phyloP scores from a whole-genome alignment of 1,284 basidiomycete genomes.

The Mycena citricolor region DNA sequence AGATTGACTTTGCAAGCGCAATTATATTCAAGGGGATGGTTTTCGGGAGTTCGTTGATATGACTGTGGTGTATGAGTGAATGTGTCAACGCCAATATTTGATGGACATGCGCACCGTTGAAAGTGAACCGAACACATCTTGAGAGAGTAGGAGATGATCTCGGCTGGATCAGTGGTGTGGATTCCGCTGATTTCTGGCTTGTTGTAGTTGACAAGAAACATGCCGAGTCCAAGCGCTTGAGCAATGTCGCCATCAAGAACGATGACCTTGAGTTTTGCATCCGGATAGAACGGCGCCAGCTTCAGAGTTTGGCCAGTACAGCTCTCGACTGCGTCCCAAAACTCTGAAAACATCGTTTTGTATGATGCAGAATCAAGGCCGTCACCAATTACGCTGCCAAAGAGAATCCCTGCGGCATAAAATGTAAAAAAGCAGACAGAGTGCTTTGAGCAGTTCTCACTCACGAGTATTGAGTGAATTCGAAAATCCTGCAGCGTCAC shows the following conservation, averaged over 20 bases:
- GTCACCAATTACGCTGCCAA: constrained; percentile 20
- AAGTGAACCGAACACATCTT: constrained; percentile 24
- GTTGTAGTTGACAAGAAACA: constrained; percentile 15
- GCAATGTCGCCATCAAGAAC: constrained; percentile 23
- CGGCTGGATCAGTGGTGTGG: constrained; percentile 9
- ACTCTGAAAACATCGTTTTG: constrained; percentile 9
- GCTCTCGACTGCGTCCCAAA: constrained; percentile 15
- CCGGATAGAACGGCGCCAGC: constrained; percentile 13
- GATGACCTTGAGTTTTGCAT: constrained; percentile 7
- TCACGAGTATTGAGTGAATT: constrained; percentile 9
- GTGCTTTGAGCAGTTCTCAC: neutral
- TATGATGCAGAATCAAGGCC: constrained; percentile 10
- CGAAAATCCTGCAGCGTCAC: constrained; percentile 13
- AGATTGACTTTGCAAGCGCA: constrained; percentile 18
- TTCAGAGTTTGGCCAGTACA: constrained; percentile 13
- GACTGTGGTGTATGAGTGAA: constrained; percentile 9
- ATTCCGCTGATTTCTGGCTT: constrained; percentile 14
- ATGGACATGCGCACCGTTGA: constrained; percentile 7
- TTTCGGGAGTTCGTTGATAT: constrained; percentile 22
- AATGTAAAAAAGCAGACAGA: neutral
- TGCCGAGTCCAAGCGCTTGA: constrained; percentile 22
- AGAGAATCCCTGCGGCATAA: constrained; percentile 5
- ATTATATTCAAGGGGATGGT: constrained; percentile 12
- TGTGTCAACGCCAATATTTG: no score
- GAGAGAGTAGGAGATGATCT: constrained; percentile 16